These are phyloP conservation scores for Eurotiales sp. DNA, from an alignment of 2,329 filamentous ascomycete species.

Conservation along the genomic window DNA sequence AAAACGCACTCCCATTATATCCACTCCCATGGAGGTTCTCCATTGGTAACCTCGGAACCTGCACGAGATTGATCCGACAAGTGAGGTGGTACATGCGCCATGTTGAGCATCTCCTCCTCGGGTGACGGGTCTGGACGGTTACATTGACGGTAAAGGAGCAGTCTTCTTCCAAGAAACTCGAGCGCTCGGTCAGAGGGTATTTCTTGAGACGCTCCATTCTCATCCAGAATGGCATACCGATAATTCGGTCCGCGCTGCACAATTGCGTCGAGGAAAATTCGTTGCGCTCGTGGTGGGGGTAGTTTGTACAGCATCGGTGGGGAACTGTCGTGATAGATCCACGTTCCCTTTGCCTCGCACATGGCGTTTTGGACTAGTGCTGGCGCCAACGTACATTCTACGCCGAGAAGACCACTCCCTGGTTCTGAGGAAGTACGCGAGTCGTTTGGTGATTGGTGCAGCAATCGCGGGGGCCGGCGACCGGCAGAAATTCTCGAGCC, in stretches of 20 bases:
- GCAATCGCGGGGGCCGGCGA: not conserved
- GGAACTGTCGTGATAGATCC: not conserved
- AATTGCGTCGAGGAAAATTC: not conserved
- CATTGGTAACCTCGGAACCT: not conserved
- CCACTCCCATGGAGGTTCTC: not conserved
- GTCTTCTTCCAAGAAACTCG: not conserved
- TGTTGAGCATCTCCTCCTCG: not conserved
- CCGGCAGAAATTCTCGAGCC: not conserved
- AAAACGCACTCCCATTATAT: not conserved
- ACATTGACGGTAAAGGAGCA: not conserved
- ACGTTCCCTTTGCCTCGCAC: not conserved
- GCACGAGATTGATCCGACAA: not conserved
- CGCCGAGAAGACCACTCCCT: not conserved
- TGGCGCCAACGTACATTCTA: not conserved
- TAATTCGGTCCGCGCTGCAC: not conserved
- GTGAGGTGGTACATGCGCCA: not conserved
- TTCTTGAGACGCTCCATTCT: not conserved
- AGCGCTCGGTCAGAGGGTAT: not conserved
- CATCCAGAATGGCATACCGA: not conserved
- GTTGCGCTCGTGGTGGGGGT: not conserved
- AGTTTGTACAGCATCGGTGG: not conserved
- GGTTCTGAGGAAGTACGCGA: not conserved
- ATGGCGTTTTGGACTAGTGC: not conserved
- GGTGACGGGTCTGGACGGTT: not conserved
- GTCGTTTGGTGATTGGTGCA: not conserved